phyloP scores from a whole-genome alignment of 2,329 filamentous ascomycete genomes.

The Sphaerulina vaccinii region DNA sequence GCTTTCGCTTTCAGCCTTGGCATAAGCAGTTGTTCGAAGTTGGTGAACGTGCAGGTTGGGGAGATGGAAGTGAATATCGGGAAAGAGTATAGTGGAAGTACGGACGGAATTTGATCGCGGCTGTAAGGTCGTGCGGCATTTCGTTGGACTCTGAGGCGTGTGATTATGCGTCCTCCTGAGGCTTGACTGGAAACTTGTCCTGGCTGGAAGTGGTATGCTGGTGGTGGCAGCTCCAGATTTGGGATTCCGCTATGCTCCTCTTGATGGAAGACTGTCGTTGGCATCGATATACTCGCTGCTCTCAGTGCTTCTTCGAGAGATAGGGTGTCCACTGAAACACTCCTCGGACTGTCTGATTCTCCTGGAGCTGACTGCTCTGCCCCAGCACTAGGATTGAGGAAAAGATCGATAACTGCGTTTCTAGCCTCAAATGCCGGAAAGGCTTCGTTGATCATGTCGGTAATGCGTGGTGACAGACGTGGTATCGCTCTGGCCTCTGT shows the following conservation, averaged over 20 bases:
- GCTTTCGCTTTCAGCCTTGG: neutral
- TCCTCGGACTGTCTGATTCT: too few relatives aligned
- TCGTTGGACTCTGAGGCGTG: neutral
- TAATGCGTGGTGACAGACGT: neutral
- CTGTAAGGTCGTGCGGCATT: neutral
- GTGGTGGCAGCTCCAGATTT: too few relatives aligned
- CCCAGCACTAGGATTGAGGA: neutral
- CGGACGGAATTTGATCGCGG: neutral
- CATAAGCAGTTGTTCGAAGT: neutral
- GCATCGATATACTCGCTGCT: too few relatives aligned
- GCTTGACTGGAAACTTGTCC: neutral
- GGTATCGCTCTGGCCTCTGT: neutral
- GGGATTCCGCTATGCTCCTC: too few relatives aligned
- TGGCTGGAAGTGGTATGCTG: neutral
- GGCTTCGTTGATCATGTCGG: neutral
- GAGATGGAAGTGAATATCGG: neutral
- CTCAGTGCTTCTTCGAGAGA: neutral
- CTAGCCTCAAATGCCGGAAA: neutral
- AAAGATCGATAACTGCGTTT: neutral
- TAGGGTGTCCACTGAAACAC: too few relatives aligned
- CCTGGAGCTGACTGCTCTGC: neutral
- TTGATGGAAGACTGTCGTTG: too few relatives aligned
- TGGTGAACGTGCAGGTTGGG: neutral
- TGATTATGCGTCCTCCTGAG: neutral
- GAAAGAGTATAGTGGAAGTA: neutral